Conservation (phyloP, 768 basidiomycete genomes). For the Daedalea quercina region DNA sequence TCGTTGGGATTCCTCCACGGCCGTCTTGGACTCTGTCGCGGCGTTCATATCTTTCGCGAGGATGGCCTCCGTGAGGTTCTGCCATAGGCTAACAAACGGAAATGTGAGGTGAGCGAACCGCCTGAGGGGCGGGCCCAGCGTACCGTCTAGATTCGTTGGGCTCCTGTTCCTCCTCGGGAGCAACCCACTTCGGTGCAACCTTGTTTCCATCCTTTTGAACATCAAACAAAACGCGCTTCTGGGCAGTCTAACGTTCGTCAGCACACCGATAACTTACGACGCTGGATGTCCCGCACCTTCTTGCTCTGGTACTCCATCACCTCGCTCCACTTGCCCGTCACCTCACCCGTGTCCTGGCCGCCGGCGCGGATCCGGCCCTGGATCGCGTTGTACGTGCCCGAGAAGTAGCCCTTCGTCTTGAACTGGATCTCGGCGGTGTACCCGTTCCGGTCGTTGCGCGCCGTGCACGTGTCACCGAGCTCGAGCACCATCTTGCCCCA, state of each 20-base stretch:
- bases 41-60: conserved; percentile 85
- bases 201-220: conserved; percentile 67
- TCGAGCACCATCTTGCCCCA: conserved; percentile 96
- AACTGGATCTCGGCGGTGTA: conserved; percentile 84
- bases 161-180: conserved; percentile 83
- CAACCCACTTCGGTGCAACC: conserved; percentile 77
- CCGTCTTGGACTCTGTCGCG: conserved; percentile 84
- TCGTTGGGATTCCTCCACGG: conserved; percentile 88
- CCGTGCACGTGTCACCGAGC: conserved; percentile 82
- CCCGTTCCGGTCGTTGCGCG: conserved; percentile 75
- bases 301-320: conserved; percentile 76
- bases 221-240: conserved; percentile 80
- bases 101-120: background rate
- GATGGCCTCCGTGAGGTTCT: conserved; percentile 80
- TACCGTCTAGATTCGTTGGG: conserved; percentile 83
- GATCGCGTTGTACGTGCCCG: conserved; percentile 91
- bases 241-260: conserved; percentile 40
- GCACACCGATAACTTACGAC: background rate
- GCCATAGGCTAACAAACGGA: conserved; percentile 58
- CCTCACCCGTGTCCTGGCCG: conserved; percentile 68
- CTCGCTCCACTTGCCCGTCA: conserved; percentile 88
- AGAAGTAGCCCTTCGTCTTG: conserved; percentile 99
- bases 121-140: conserved; percentile 15
- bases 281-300: conserved; percentile 39
- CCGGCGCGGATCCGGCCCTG: conserved; percentile 69